These are phyloP conservation scores for Verbena officinalis DNA, from an alignment of 257 asterid species.

Conservation along the genomic window DNA sequence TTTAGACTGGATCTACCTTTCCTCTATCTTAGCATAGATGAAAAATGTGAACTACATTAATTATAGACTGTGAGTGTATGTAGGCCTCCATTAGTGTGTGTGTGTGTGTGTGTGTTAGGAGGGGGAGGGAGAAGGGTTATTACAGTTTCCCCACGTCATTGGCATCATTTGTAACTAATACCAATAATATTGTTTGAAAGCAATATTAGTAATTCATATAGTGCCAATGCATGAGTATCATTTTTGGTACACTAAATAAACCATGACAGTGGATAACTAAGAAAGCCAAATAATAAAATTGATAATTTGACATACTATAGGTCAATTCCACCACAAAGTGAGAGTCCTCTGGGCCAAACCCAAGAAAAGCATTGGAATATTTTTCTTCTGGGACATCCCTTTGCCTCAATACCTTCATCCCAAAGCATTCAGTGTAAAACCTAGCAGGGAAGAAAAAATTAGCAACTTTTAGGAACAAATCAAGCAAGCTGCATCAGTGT, in stretches of 20 bases:
- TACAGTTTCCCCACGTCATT: neutral
- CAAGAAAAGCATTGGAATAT: conserved; percentile 96
- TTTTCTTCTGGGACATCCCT: conserved; percentile 91
- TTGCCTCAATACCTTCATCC: conserved; percentile 92
- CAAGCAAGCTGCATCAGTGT: conserved; percentile 17
- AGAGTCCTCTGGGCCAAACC: conserved; percentile 97
- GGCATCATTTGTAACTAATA: conserved; percentile 8
- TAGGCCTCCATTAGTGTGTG: neutral
- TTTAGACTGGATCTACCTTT: neutral
- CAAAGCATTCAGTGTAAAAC: conserved; percentile 92
- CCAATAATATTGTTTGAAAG: neutral
- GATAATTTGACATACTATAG: conserved; percentile 65
- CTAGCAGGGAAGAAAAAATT: conserved; percentile 38
- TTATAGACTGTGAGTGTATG: too few relatives aligned
- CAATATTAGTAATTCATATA: neutral
- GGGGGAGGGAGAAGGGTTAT: neutral
- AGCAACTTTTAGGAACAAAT: conserved; percentile 13
- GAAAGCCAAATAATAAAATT: conserved; percentile 1
- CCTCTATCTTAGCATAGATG: neutral
- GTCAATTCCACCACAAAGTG: conserved; percentile 91
- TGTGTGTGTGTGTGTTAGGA: neutral
- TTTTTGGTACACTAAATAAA: neutral
- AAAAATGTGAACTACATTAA: neutral
- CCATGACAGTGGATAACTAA: neutral
- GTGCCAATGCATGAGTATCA: neutral